Evolutionary conservation across 768 basidiomycete genomes (phyloP).

Genomic region (Leucosporidium yakuticum): DNA sequence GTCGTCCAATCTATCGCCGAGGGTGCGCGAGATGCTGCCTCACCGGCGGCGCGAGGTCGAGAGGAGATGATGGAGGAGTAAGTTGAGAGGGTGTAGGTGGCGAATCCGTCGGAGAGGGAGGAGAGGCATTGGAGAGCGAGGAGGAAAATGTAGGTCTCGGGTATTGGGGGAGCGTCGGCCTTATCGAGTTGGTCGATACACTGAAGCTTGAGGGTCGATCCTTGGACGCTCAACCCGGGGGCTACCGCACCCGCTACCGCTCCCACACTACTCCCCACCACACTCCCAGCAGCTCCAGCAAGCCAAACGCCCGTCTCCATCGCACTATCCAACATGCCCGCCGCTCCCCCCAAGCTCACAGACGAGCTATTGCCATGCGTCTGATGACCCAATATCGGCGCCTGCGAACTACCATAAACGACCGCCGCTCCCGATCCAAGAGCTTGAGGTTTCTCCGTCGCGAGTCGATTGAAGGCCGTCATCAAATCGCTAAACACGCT

Average conservation of each 20-base stretch:
- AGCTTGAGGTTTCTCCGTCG: conserved; percentile 79
- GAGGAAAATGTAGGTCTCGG: conserved; percentile 88
- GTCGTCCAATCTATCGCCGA: conserved; percentile 58
- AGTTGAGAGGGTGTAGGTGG: conserved; percentile 54
- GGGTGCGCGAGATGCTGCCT: conserved; percentile 51
- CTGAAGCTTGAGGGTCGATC: conserved; percentile 28
- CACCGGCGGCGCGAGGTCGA: neutral
- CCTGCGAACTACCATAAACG: conserved; percentile 72
- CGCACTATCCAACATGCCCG: conserved; percentile 23
- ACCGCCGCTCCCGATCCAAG: conserved; percentile 66
- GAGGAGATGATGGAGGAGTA: conserved; percentile 1
- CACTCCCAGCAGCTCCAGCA: conserved; percentile 19
- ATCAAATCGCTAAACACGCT: conserved; percentile 70
- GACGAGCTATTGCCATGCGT: conserved; percentile 42
- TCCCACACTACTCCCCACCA: conserved; percentile 18
- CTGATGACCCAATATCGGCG: conserved; percentile 37
- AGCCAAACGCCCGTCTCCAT: conserved; percentile 31
- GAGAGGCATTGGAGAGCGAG: conserved; percentile 82
- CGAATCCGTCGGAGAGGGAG: conserved; percentile 78
- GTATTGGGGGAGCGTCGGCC: conserved; percentile 85
- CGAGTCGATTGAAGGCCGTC: conserved; percentile 72
- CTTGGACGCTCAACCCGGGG: neutral
- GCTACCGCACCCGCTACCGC: neutral
- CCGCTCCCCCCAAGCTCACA: conserved; percentile 48
- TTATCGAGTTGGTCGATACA: conserved; percentile 97